Conservation (phyloP, 257 asterid species). For the Solanum dulcamara region DNA sequence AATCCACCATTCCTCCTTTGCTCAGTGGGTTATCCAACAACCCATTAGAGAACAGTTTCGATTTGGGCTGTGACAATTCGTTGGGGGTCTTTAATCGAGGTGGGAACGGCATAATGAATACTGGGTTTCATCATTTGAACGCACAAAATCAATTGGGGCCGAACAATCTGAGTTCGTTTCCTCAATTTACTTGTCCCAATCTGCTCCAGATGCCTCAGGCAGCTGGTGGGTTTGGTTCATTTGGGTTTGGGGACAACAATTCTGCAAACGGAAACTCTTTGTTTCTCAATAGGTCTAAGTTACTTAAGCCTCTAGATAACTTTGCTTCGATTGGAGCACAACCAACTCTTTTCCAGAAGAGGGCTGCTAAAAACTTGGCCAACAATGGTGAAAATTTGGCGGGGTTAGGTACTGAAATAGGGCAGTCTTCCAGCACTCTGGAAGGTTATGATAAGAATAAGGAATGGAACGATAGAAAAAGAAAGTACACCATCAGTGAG, state of each 20-base stretch:
- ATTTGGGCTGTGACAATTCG: conserved; percentile 54
- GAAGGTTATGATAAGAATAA: conserved; percentile 22
- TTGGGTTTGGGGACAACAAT: conserved; percentile 21
- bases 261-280: conserved; percentile 26
- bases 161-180: conserved; percentile 18
- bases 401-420: conserved; percentile 21
- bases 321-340: conserved; percentile 40
- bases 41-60: conserved; percentile 33
- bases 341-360: conserved; percentile 60
- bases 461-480: conserved; percentile 23
- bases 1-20: conserved; percentile 6
- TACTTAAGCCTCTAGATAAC: conserved; percentile 64
- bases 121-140: conserved; percentile 27
- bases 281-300: conserved; percentile 48
- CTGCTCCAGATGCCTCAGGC: conserved; percentile 24
- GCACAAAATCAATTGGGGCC: conserved; percentile 26
- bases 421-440: conserved; percentile 16
- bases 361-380: conserved; percentile 52
- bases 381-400: conserved; percentile 15
- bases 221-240: conserved; percentile 24
- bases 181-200: conserved; percentile 14
- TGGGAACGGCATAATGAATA: conserved; percentile 19
- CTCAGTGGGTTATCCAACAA: conserved; percentile 10
- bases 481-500: conserved; percentile 38
- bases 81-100: conserved; percentile 27